Percentiles rank a stretch among this genome's conserved stretches.
These are phyloP conservation scores for Macrophomina phaseolina DNA, from an alignment of 2,329 filamentous ascomycete genomes.

Conservation along the genomic window DNA sequence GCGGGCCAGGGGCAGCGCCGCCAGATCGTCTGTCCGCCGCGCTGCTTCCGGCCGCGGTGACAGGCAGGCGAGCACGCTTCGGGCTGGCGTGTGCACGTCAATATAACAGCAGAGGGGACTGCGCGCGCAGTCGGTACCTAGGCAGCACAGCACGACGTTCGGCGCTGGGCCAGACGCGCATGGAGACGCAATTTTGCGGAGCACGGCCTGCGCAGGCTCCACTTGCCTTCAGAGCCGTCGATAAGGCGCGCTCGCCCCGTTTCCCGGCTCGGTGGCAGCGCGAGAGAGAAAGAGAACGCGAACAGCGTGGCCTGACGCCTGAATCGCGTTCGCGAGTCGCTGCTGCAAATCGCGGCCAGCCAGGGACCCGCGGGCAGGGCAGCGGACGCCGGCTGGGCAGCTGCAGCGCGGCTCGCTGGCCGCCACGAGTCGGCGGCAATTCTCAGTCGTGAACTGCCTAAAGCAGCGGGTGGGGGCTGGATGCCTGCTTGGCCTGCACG, in stretches of 20 bases:
- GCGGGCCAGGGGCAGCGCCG: constrained; percentile 15
- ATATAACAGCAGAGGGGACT: neutral
- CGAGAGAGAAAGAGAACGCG: constrained; percentile 18
- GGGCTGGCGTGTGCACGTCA: constrained; percentile 4
- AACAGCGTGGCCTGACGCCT: constrained; percentile 16
- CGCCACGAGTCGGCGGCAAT: constrained; percentile 1
- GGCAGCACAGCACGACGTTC: neutral
- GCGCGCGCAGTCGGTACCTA: neutral
- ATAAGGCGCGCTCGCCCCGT: constrained; percentile 24
- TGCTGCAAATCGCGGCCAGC: constrained; percentile 12
- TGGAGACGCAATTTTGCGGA: constrained; percentile 24
- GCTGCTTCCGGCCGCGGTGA: neutral
- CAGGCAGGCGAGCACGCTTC: constrained; percentile 2
- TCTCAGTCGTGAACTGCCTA: neutral
- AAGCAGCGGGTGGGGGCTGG: neutral
- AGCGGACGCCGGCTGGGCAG: no score
- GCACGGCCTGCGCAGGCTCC: constrained; percentile 17
- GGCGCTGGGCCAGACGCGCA: constrained; percentile 20
- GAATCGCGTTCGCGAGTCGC: constrained; percentile 5
- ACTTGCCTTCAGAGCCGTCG: constrained; percentile 22
- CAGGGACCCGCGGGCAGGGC: constrained; percentile 7
- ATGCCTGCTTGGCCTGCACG: neutral
- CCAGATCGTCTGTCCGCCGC: neutral
- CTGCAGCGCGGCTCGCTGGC: neutral
- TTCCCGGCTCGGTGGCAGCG: constrained; percentile 5